phyloP scores from a whole-genome alignment of 176 grass and related monocot species.

The Juncus inflexus region DNA sequence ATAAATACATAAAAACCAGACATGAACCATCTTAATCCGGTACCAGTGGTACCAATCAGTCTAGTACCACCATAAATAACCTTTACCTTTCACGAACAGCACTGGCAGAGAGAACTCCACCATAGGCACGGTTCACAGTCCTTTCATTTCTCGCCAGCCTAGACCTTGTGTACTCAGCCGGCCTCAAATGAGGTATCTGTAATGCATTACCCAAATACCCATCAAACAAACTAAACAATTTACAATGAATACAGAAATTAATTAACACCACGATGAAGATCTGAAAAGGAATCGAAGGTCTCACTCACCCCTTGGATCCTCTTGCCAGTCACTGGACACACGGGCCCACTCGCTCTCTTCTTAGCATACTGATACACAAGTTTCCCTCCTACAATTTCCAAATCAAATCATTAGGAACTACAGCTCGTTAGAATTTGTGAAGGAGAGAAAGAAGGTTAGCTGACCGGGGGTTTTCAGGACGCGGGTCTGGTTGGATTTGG shows the following conservation, averaged over 20 bases:
- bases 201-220: background rate
- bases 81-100: slow-evolving; percentile 31
- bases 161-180: slow-evolving; percentile 31
- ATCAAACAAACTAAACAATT: background rate
- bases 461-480: slow-evolving; percentile 90
- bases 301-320: slow-evolving; percentile 84
- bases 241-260: background rate
- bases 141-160: slow-evolving; percentile 36
- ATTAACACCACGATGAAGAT: background rate
- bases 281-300: background rate
- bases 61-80: too few relatives aligned
- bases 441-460: background rate
- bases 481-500: slow-evolving; percentile 92
- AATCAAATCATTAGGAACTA: background rate
- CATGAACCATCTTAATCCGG: too few relatives aligned
- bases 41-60: too few relatives aligned
- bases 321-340: slow-evolving; percentile 90
- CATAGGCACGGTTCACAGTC: slow-evolving; percentile 38
- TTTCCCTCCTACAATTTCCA: slow-evolving; percentile 48
- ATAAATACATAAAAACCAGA: too few relatives aligned
- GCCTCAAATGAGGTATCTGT: slow-evolving; percentile 39
- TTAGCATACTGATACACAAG: slow-evolving; percentile 93
- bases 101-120: slow-evolving; percentile 32
- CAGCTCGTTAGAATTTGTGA: background rate
- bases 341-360: slow-evolving; percentile 88